Conservation (phyloP, 495 filamentous ascomycete species). For the Podospora comata region DNA sequence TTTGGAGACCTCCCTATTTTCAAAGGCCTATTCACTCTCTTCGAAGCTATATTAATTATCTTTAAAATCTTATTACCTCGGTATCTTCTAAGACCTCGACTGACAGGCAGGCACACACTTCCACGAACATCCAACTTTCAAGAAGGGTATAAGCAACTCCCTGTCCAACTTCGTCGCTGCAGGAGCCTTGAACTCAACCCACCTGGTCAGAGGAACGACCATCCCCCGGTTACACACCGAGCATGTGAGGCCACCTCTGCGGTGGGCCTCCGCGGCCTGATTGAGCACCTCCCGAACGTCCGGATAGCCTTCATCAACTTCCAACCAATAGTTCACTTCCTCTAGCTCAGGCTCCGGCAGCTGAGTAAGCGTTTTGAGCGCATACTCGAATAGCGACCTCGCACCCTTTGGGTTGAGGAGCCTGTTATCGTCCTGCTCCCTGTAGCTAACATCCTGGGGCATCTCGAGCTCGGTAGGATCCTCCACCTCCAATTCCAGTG, state of each 20-base stretch:
- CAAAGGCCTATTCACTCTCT: too few species aligned
- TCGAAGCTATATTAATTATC: too few species aligned
- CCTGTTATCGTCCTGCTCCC: background rate
- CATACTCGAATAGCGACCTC: constrained; percentile 28
- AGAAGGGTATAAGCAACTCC: constrained; percentile 51
- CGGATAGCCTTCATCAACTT: constrained; percentile 5
- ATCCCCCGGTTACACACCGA: constrained; percentile 28
- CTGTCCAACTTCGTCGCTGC: background rate
- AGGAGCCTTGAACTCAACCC: constrained; percentile 26
- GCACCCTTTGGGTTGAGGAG: constrained; percentile 17
- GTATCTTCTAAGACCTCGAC: too few species aligned
- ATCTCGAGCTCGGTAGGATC: constrained; percentile 21
- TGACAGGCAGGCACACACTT: constrained; percentile 46
- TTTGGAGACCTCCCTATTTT: too few species aligned
- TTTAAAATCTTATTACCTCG: too few species aligned
- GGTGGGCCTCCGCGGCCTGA: constrained; percentile 13
- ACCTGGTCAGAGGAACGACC: constrained; percentile 26
- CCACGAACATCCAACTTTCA: constrained; percentile 64
- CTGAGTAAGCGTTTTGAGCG: constrained; percentile 18
- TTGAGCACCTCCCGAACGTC: constrained; percentile 12
- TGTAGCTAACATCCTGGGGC: constrained; percentile 12
- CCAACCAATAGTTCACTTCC: constrained; percentile 3
- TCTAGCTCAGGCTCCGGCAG: constrained; percentile 9
- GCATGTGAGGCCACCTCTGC: constrained; percentile 25
- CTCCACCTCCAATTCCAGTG: constrained; percentile 19